Evolutionary conservation across 2,329 filamentous ascomycete species (phyloP).

Genomic region (Exophiala lecanii-corni): DNA sequence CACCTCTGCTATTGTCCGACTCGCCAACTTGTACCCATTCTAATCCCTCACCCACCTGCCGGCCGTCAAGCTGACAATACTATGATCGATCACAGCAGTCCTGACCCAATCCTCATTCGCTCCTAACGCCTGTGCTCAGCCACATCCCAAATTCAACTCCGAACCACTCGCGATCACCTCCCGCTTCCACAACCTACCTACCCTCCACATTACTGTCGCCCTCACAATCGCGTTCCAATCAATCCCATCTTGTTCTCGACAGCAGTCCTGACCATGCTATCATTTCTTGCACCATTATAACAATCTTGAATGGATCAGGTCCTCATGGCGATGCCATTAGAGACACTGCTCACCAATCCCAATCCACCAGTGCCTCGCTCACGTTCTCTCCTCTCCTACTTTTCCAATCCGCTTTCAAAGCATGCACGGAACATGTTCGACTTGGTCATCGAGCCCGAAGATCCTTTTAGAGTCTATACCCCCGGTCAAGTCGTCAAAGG

Average conservation of each 20-base stretch:
- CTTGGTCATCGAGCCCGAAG: conserved; percentile 58
- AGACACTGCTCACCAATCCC: conserved; percentile 38
- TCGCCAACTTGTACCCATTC: too few relatives aligned
- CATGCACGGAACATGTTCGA: conserved; percentile 55
- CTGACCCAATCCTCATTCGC: background rate
- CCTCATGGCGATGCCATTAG: conserved; percentile 25
- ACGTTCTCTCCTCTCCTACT: conserved; percentile 48
- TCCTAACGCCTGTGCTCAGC: too few relatives aligned
- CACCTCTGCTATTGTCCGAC: too few relatives aligned
- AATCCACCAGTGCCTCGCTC: conserved; percentile 37
- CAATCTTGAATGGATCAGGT: conserved; percentile 18
- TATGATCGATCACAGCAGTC: background rate
- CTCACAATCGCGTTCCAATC: background rate
- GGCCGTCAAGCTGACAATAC: background rate
- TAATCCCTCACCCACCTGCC: too few relatives aligned
- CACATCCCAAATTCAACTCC: too few relatives aligned
- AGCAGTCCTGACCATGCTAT: conserved; percentile 12
- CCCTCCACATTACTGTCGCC: background rate
- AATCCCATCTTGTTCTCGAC: background rate
- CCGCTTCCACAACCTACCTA: background rate
- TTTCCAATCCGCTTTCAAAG: conserved; percentile 52
- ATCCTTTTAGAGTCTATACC: conserved; percentile 59
- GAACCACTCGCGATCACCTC: too few relatives aligned
- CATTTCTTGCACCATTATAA: conserved; percentile 12
- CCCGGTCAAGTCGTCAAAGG: conserved; percentile 60